Conservation (phyloP, 2,329 filamentous ascomycete species). For the Arachnomyces sp. region DNA sequence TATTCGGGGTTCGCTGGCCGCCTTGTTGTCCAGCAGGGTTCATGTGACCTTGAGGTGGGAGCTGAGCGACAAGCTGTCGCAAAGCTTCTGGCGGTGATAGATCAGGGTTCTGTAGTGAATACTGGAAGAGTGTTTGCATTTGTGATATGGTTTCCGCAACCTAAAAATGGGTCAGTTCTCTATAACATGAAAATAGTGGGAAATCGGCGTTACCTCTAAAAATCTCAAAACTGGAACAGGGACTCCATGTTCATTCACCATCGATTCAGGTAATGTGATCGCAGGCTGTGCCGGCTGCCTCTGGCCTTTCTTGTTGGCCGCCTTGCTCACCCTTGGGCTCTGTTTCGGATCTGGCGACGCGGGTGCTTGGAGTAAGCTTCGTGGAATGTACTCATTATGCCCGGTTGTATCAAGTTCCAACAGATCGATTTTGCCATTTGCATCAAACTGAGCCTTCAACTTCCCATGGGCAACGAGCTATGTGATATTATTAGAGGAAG, state of each 20-base stretch:
- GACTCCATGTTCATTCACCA: slow-evolving; percentile 46
- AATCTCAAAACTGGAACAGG: slow-evolving; percentile 52
- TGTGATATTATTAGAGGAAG: slow-evolving; percentile 4
- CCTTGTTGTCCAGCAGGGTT: slow-evolving; percentile 30
- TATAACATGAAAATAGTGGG: neutral
- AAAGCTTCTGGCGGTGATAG: slow-evolving; percentile 50
- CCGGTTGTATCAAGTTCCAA: slow-evolving; percentile 71
- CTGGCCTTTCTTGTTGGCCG: slow-evolving; percentile 43
- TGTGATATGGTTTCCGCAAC: slow-evolving; percentile 58
- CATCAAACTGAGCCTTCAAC: slow-evolving; percentile 71
- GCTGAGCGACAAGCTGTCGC: slow-evolving; percentile 42
- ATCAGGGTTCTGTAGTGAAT: slow-evolving; percentile 46
- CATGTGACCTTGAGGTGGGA: slow-evolving; percentile 29
- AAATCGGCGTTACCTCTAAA: slow-evolving; percentile 48
- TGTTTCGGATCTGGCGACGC: slow-evolving; percentile 49
- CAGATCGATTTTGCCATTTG: slow-evolving; percentile 70
- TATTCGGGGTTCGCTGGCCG: slow-evolving; percentile 36
- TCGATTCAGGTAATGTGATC: slow-evolving; percentile 37
- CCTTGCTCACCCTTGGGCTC: slow-evolving; percentile 54
- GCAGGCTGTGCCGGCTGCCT: slow-evolving; percentile 34
- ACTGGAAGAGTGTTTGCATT: slow-evolving; percentile 55
- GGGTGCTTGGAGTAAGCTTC: slow-evolving; percentile 47
- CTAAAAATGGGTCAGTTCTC: slow-evolving; percentile 27
- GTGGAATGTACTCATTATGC: slow-evolving; percentile 78
- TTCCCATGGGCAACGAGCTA: slow-evolving; percentile 71